These are phyloP conservation scores for Tritrichomonas musculus DNA, from an alignment of 208 protist genomes.

Conservation along the genomic window DNA sequence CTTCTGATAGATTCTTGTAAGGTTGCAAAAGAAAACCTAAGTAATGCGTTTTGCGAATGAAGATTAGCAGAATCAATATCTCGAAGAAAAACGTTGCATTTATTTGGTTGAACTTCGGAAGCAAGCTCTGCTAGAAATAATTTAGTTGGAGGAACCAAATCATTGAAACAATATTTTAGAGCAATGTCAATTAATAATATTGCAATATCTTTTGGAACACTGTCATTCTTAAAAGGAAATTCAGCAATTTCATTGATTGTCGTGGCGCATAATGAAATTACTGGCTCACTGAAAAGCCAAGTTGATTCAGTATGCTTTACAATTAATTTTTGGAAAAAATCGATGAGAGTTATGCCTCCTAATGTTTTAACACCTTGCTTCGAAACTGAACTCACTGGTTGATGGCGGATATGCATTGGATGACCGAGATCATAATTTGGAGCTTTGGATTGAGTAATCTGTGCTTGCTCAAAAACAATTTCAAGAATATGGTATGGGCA, in stretches of 20 bases:
- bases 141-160: background rate
- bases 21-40: background rate
- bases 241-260: background rate
- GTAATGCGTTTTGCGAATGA: background rate
- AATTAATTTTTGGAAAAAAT: background rate
- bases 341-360: background rate
- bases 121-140: slow-evolving; percentile 7
- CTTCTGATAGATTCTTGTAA: background rate
- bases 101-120: background rate
- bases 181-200: background rate
- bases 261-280: background rate
- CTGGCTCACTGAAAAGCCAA: background rate
- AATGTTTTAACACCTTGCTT: background rate
- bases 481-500: background rate
- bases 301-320: background rate
- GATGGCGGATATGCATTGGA: background rate
- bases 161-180: background rate
- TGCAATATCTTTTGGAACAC: background rate
- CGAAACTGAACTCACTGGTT: background rate
- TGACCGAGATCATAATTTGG: background rate
- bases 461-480: background rate
- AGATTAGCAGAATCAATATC: background rate
- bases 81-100: background rate
- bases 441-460: background rate
- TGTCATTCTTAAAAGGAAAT: background rate